These are phyloP conservation scores for Keithomyces neogunnii DNA, from an alignment of 2,329 filamentous ascomycete genomes.

Conservation along the genomic window DNA sequence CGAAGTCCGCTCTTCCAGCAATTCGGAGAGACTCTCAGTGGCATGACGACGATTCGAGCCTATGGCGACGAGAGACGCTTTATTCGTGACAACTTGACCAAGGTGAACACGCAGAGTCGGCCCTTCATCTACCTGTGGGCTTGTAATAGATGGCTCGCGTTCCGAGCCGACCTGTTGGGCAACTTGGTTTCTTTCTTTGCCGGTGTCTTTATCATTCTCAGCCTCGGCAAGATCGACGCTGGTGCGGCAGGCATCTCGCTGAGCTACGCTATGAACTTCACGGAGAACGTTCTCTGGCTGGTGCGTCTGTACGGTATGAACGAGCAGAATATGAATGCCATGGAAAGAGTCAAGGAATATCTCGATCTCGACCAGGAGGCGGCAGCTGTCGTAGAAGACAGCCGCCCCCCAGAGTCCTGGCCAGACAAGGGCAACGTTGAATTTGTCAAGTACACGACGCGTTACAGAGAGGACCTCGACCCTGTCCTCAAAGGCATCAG, in stretches of 20 bases:
- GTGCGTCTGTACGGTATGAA: slow-evolving; percentile 90
- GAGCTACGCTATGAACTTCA: slow-evolving; percentile 94
- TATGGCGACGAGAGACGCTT: slow-evolving; percentile 93
- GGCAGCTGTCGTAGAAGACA: slow-evolving; percentile 64
- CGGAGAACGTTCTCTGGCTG: slow-evolving; percentile 94
- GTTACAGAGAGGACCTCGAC: slow-evolving; percentile 81
- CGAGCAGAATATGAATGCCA: slow-evolving; percentile 99
- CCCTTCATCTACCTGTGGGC: slow-evolving; percentile 97
- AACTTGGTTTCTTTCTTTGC: slow-evolving; percentile 91
- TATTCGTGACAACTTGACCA: slow-evolving; percentile 78
- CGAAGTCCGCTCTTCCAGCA: slow-evolving; percentile 95
- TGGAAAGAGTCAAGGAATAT: slow-evolving; percentile 96
- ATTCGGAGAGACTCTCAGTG: slow-evolving; percentile 89
- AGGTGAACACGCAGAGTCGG: slow-evolving; percentile 83
- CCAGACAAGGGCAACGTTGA: slow-evolving; percentile 78
- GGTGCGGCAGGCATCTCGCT: slow-evolving; percentile 89
- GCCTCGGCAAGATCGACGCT: slow-evolving; percentile 74
- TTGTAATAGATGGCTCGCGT: slow-evolving; percentile 91
- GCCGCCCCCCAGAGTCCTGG: slow-evolving; percentile 72
- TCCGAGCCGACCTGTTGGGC: slow-evolving; percentile 83
- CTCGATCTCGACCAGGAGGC: slow-evolving; percentile 95
- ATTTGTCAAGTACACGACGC: slow-evolving; percentile 81
- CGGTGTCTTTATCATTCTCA: slow-evolving; percentile 81
- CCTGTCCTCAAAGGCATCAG: slow-evolving; percentile 75
- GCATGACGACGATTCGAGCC: slow-evolving; percentile 92